Percentiles rank a stretch among this genome's conserved stretches.
These are phyloP conservation scores for Micractinium sp. DNA, from an alignment of 139 green algal genomes.

Conservation along the genomic window DNA sequence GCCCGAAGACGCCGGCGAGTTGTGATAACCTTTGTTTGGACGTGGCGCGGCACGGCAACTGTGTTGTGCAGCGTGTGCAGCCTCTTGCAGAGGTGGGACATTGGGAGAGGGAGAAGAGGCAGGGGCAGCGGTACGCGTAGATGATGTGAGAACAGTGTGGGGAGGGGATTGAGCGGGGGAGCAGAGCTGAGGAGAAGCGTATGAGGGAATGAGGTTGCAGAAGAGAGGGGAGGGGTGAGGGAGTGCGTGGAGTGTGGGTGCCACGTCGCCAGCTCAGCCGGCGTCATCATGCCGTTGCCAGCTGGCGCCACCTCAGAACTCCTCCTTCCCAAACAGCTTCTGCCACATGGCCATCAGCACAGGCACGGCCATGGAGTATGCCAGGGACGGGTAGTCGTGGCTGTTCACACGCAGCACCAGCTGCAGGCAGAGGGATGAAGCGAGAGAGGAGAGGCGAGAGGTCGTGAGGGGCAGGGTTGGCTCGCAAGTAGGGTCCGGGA, in stretches of 20 bases:
- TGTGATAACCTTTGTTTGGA: no score
- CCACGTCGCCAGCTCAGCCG: not conserved
- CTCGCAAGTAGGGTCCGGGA: not conserved
- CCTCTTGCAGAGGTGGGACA: not conserved
- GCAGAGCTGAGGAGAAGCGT: not conserved
- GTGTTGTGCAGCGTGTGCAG: not conserved
- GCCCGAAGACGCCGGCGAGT: no score
- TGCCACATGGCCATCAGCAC: constrained; percentile 42
- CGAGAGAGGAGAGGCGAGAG: not conserved
- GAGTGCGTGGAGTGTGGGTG: not conserved
- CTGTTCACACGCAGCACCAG: constrained; percentile 40
- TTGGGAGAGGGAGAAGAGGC: no score
- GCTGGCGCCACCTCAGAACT: constrained; percentile 22
- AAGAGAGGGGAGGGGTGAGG: not conserved
- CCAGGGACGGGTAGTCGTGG: constrained; percentile 48
- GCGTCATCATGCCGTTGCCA: no score
- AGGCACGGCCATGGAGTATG: constrained; percentile 39
- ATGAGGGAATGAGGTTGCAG: not conserved
- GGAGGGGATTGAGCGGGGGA: not conserved
- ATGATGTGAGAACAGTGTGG: constrained; percentile 21
- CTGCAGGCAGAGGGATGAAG: not conserved
- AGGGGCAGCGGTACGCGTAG: not conserved
- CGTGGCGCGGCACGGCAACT: no score
- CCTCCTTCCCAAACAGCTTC: constrained; percentile 20
- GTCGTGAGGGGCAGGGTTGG: not conserved